phyloP scores from a whole-genome alignment of 345 rosid genomes.

The Physaria fendleri region DNA sequence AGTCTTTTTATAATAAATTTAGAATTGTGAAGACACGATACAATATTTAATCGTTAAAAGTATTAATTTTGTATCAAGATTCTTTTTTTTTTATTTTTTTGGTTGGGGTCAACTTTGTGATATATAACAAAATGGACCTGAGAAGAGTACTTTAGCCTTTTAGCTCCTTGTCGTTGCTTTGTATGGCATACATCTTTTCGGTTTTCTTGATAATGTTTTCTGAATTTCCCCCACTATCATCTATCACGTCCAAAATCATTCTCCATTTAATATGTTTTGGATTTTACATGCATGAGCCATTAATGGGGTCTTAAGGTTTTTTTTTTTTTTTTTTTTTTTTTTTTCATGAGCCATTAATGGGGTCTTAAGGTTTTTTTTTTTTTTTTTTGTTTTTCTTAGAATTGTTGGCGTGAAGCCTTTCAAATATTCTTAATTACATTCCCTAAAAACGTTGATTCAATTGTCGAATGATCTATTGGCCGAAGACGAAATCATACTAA shows the following conservation, averaged over 20 bases:
- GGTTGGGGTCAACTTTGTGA: slow-evolving; percentile 10
- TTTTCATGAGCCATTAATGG: slow-evolving; percentile 5
- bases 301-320: background rate
- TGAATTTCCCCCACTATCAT: slow-evolving; percentile 4
- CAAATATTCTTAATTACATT: background rate
- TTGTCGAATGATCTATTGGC: background rate
- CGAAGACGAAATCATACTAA: background rate
- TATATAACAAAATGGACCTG: slow-evolving; percentile 18
- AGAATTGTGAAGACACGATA: background rate
- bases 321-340: background rate
- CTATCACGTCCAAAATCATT: slow-evolving; percentile 14
- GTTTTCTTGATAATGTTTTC: slow-evolving; percentile 28
- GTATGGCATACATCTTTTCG: slow-evolving; percentile 25
- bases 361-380: background rate
- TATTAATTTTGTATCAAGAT: background rate
- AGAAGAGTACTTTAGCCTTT: slow-evolving; percentile 19
- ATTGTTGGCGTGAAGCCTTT: background rate
- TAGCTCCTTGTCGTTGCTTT: slow-evolving; percentile 19
- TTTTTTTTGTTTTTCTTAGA: background rate
- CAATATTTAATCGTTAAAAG: background rate
- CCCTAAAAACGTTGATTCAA: background rate
- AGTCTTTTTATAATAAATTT: background rate
- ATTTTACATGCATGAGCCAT: slow-evolving; percentile 12
- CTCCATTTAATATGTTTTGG: slow-evolving; percentile 7
- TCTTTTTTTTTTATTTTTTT: background rate